These are phyloP conservation scores for Ampelomyces quisqualis DNA, from an alignment of 2,329 filamentous ascomycete genomes.

Conservation along the genomic window DNA sequence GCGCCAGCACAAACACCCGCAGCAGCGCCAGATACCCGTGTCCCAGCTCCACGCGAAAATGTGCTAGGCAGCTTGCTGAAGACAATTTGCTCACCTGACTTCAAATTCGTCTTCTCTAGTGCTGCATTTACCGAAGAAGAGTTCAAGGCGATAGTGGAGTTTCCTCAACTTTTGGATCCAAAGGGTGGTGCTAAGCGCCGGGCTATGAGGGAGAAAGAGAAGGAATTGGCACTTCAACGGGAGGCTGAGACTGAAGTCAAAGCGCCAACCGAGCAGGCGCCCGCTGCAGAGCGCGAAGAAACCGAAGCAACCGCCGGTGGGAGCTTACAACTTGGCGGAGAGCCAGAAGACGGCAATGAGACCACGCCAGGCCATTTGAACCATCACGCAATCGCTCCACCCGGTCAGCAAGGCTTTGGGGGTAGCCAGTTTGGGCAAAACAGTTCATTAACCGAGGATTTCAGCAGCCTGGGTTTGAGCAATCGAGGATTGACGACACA, in stretches of 20 bases:
- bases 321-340: constrained; percentile 85
- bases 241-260: constrained; percentile 59
- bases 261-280: constrained; percentile 44
- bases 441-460: constrained; percentile 40
- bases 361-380: constrained; percentile 60
- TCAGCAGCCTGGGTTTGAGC: constrained; percentile 52
- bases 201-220: constrained; percentile 66
- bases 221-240: constrained; percentile 52
- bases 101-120: constrained; percentile 57
- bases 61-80: constrained; percentile 44
- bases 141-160: constrained; percentile 55
- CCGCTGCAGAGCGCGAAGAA: constrained; percentile 61
- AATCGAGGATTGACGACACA: constrained; percentile 76
- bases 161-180: constrained; percentile 79
- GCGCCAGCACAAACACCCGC: constrained; percentile 8
- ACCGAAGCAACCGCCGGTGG: constrained; percentile 67
- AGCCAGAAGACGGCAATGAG: constrained; percentile 78
- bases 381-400: constrained; percentile 69
- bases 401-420: constrained; percentile 66
- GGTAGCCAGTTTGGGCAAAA: constrained; percentile 40
- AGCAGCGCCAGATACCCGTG: constrained; percentile 11
- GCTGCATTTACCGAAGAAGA: constrained; percentile 47
- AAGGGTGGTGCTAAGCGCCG: constrained; percentile 80
- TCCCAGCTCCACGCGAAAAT: constrained; percentile 21
- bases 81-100: constrained; percentile 46